phyloP scores from a whole-genome alignment of 176 grass and related monocot genomes.

The Ensete glaucum region DNA sequence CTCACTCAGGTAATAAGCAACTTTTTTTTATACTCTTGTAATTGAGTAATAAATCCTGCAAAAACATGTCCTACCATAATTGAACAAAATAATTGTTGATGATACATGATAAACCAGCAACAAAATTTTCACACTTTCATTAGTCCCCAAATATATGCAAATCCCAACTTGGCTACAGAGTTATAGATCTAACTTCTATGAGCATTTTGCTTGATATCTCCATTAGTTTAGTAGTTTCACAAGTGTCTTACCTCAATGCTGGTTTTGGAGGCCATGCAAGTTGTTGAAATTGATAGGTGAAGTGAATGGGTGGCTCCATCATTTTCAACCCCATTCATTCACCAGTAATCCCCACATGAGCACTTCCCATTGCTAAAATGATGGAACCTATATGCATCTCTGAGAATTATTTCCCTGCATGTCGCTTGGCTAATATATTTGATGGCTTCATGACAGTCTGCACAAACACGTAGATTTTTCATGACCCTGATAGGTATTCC shows the following conservation, averaged over 20 bases:
- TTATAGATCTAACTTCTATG: too few relatives aligned
- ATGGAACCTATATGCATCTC: constrained; percentile 43
- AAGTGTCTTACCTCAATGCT: neutral
- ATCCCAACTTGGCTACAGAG: neutral
- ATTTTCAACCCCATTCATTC: constrained; percentile 15
- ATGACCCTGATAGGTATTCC: constrained; percentile 40
- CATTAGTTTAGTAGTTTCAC: neutral
- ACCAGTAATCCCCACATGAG: constrained; percentile 50
- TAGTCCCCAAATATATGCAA: neutral
- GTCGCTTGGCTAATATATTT: constrained; percentile 27
- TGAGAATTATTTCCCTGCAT: constrained; percentile 30
- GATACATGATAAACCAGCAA: neutral
- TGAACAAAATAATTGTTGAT: neutral
- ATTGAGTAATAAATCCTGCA: neutral
- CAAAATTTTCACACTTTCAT: neutral
- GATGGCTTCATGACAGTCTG: constrained; percentile 48
- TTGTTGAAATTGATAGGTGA: neutral
- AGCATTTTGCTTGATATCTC: neutral
- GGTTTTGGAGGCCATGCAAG: neutral
- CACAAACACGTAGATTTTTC: constrained; percentile 47
- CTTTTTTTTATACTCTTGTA: neutral
- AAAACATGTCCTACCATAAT: neutral
- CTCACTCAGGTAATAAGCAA: neutral
- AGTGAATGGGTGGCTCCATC: neutral
- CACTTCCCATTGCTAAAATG: constrained; percentile 42